Base-by-base conservation (phyloP, 805 yeast species). In the Kazachstania kunashirensis region DNA sequence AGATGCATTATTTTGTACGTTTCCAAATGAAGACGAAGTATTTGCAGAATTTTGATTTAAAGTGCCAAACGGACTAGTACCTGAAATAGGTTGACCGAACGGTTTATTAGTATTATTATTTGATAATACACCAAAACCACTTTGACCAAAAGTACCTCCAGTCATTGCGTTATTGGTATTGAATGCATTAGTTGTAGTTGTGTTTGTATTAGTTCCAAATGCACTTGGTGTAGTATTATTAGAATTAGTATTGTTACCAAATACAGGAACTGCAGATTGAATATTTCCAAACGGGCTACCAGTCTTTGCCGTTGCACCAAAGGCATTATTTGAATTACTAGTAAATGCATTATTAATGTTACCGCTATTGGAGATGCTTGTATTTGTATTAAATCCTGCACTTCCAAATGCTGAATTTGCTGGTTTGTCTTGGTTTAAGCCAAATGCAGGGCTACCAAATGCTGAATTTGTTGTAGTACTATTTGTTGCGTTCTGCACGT, bases 271-370 rank as follows among this genome's bases (percentile, higher is more conserved):
- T n/a, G n/a, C n/a, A n/a, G n/a, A n/a, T n/a, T n/a, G n/a, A n/a
- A 18, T n/a, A 16, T n/a, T 27, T n/a, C 30, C 30, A 16, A 27
- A 27, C 7, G 30, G 30, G 8, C 19, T 27, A 4, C 18, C 15
- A n/a, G 17, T 17, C 8, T n/a, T 20, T 3, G 15, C 21, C 6
- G 23, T 11, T 11, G 30, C 14, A 14, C 40, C 40, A 33, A 40
- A 40, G 30, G 43, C 34, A 24, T 58, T 58, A 40, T 46, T 49
- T 4, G 57, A 48, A 11, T 49, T 37, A n/a, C 24, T 16, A 5
- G 34, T 29, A 14, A 44, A 40, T 19, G 43, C 35, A 7, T 24
- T 23, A 19, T 9, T 12, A 28, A 2, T 29, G 14, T 16, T 21
- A 12, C 24, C 13, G 13, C 15, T 19, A 13, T 31, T 27, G 36